A percentile compares a stretch with the other conserved stretches of the same genome.
phyloP scores from a whole-genome alignment of 225 moss, liverwort and hornwort species.

The Marchantia paleacea region DNA sequence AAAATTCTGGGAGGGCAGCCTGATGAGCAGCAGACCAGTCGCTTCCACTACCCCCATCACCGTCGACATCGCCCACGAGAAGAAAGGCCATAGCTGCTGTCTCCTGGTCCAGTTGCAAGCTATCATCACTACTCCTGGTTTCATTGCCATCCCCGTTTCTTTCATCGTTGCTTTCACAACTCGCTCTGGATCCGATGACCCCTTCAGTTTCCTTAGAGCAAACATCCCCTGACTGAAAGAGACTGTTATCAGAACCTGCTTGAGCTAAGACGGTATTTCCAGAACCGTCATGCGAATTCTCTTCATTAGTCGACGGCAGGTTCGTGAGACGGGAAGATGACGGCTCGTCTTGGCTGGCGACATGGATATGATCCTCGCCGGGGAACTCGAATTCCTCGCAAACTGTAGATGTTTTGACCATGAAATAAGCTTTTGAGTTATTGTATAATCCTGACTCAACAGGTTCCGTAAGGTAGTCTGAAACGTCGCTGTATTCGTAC shows the following conservation, averaged over 20 bases:
- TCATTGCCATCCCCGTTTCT: conserved; percentile 41
- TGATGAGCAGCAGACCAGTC: conserved; percentile 71
- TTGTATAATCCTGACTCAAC: conserved; percentile 32
- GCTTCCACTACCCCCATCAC: conserved; percentile 41
- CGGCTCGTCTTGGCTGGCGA: conserved; percentile 8
- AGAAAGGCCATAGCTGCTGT: conserved; percentile 77
- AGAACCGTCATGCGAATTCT: neutral
- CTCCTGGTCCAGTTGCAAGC: conserved; percentile 54
- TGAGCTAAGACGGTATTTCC: conserved; percentile 4
- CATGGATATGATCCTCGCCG: neutral
- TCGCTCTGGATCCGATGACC: neutral
- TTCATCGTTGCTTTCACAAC: conserved; percentile 38
- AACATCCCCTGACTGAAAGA: neutral
- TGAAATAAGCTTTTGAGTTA: conserved; percentile 22
- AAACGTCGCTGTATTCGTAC: conserved; percentile 37
- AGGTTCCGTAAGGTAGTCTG: conserved; percentile 43
- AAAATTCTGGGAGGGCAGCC: conserved; percentile 44
- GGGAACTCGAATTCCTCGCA: conserved; percentile 20
- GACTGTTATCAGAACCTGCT: neutral
- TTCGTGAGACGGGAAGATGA: conserved; percentile 5
- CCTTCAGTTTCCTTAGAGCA: neutral
- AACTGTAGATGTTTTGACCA: conserved; percentile 13
- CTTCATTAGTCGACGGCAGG: neutral
- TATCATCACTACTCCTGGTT: conserved; percentile 33
- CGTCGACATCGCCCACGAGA: conserved; percentile 54